A percentile compares a stretch with the other conserved stretches of the same genome.
These are phyloP conservation scores for Botrytis fabae DNA, from an alignment of 2,329 filamentous ascomycete species.

Conservation along the genomic window DNA sequence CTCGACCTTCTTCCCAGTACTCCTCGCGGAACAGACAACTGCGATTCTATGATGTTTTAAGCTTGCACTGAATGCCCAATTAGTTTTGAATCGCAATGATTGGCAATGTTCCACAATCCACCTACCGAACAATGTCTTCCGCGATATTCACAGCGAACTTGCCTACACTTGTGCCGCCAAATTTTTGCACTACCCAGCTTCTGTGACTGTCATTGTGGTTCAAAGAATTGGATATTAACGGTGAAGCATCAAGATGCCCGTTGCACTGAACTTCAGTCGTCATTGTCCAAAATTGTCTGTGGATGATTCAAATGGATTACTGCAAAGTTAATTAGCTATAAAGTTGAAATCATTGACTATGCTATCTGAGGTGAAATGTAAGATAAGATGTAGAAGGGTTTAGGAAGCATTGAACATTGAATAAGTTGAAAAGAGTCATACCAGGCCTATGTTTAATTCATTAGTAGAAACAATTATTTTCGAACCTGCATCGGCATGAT, in stretches of 20 bases:
- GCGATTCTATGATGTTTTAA: slow-evolving; percentile 73
- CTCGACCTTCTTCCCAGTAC: slow-evolving; percentile 89
- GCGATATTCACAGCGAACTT: slow-evolving; percentile 83
- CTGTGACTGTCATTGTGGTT: slow-evolving; percentile 40
- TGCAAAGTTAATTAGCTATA: slow-evolving; percentile 25
- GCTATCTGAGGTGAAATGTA: not conserved
- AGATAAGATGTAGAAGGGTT: not conserved
- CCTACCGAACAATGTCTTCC: slow-evolving; percentile 67
- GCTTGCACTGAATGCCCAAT: slow-evolving; percentile 49
- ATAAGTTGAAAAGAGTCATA: slow-evolving; percentile 20
- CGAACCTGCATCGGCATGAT: slow-evolving; percentile 18
- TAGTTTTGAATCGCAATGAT: slow-evolving; percentile 10
- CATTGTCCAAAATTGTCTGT: slow-evolving; percentile 29
- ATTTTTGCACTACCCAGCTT: slow-evolving; percentile 88
- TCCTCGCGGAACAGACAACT: slow-evolving; percentile 93
- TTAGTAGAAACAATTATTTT: slow-evolving; percentile 18
- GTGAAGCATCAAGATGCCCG: slow-evolving; percentile 28
- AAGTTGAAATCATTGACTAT: slow-evolving; percentile 19
- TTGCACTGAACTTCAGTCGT: slow-evolving; percentile 26
- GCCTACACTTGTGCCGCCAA: slow-evolving; percentile 91
- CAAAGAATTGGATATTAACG: slow-evolving; percentile 23
- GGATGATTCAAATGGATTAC: slow-evolving; percentile 12
- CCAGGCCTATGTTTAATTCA: not conserved
- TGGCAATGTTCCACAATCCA: slow-evolving; percentile 19
- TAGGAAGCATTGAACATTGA: not conserved